phyloP scores from a whole-genome alignment of 1,284 basidiomycete genomes.

The Cryptococcus sp. region DNA sequence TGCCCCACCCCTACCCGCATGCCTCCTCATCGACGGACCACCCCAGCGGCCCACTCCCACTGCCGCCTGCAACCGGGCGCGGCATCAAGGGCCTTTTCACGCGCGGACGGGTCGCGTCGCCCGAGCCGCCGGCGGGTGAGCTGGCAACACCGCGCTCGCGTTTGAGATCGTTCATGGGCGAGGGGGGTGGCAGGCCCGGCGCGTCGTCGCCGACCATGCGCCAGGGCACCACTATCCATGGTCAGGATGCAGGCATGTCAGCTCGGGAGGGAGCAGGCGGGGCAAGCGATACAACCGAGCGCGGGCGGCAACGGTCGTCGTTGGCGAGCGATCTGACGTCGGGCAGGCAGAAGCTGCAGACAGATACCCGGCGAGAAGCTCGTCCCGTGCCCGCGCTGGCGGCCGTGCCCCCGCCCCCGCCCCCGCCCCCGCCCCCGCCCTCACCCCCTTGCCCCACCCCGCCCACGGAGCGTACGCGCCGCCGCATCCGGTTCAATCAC shows the following conservation, averaged over 20 bases:
- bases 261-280: background rate
- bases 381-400: too few species aligned
- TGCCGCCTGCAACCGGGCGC: slow-evolving; percentile 11
- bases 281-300: background rate
- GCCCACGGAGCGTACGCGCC: slow-evolving; percentile 15
- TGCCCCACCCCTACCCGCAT: background rate
- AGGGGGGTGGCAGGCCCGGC: slow-evolving; percentile 5
- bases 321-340: slow-evolving; percentile 6
- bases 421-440: too few species aligned
- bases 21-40: background rate
- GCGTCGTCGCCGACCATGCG: background rate
- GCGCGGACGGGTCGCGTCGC: slow-evolving; percentile 18
- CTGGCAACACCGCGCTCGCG: slow-evolving; percentile 15
- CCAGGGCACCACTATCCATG: background rate
- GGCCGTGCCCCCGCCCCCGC: too few species aligned
- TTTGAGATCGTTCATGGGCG: slow-evolving; percentile 21
- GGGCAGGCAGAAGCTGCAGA: slow-evolving; percentile 5
- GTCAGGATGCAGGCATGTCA: background rate
- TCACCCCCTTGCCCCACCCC: background rate
- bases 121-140: slow-evolving; percentile 16
- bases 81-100: slow-evolving; percentile 28
- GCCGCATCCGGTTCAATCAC: slow-evolving; percentile 21
- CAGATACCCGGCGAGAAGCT: background rate
- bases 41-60: slow-evolving; percentile 1
- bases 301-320: slow-evolving; percentile 3